Evolutionary conservation across 2,329 filamentous ascomycete species (phyloP).

Genomic region (Fusarium globosum): DNA sequence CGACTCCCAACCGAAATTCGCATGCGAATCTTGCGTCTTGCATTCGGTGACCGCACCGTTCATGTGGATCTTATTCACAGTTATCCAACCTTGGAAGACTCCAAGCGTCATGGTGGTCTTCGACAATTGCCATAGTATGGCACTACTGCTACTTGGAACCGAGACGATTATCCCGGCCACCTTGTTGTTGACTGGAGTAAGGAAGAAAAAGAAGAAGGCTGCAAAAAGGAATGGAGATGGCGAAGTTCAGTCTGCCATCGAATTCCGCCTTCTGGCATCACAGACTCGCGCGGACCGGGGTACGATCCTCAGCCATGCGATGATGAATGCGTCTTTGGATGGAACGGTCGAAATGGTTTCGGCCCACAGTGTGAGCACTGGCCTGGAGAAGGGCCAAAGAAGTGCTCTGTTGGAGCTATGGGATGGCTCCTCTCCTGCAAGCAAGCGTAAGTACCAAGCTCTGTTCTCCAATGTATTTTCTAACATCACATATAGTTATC

Average conservation of each 20-base stretch:
- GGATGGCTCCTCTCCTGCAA: slow-evolving; percentile 48
- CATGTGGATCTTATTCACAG: slow-evolving; percentile 4
- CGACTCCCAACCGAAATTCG: background rate
- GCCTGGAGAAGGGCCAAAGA: slow-evolving; percentile 29
- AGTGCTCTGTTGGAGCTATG: slow-evolving; percentile 44
- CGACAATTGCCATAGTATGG: background rate
- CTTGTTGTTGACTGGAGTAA: too few relatives aligned
- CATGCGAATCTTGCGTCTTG: background rate
- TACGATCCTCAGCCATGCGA: slow-evolving; percentile 10
- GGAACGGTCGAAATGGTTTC: background rate
- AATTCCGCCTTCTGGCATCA: background rate
- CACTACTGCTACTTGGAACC: too few relatives aligned
- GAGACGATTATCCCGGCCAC: too few relatives aligned
- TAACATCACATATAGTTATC: too few relatives aligned
- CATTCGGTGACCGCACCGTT: background rate
- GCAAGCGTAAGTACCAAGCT: too few relatives aligned
- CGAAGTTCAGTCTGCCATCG: slow-evolving; percentile 44
- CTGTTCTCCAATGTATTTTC: too few relatives aligned
- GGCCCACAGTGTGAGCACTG: slow-evolving; percentile 32
- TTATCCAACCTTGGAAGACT: fast-evolving
- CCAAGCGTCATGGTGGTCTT: background rate
- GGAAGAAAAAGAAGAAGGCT: too few relatives aligned
- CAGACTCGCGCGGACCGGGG: background rate
- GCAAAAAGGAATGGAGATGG: slow-evolving; percentile 28
- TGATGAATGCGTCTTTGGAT: slow-evolving; percentile 23